Percentiles rank a stretch among this genome's conserved stretches.
Conservation (phyloP, 257 asterid genomes). For the Knoxia roxburghii region DNA sequence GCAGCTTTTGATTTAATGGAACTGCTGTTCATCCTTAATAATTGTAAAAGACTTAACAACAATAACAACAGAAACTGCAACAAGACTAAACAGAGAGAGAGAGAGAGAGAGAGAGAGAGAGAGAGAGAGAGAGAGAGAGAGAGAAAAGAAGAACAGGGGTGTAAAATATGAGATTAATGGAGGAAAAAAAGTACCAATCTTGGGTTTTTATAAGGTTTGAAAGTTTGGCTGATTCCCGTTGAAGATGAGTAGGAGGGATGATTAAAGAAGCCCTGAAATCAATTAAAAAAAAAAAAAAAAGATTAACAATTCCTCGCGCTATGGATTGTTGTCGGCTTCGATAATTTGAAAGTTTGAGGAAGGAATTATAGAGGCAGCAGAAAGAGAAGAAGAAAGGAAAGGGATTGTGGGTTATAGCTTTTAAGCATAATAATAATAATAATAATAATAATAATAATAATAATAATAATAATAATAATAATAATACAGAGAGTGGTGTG, state of each 20-base stretch:
- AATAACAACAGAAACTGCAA: neutral
- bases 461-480: no score
- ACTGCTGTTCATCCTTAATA: neutral
- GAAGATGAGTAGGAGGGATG: conserved; percentile 14
- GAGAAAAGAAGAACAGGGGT: neutral
- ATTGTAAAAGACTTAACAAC: conserved; percentile 5
- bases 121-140: neutral
- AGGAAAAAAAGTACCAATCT: neutral
- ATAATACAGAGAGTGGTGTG: no score
- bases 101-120: neutral
- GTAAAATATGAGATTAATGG: neutral
- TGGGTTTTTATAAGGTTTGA: neutral
- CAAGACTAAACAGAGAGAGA: no score
- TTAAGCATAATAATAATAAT: neutral
- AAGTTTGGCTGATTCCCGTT: conserved; percentile 18
- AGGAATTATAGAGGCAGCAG: neutral
- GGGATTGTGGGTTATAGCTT: conserved; percentile 7
- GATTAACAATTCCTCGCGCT: conserved; percentile 36
- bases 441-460: neutral
- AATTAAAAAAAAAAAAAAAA: neutral
- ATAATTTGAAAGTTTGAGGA: neutral
- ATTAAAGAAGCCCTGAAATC: no score
- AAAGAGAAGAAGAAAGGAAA: conserved; percentile 8
- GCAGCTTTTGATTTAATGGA: conserved; percentile 6
- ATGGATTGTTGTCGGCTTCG: conserved; percentile 29